These are phyloP conservation scores for Phylloporus sp. DNA, from an alignment of 768 basidiomycete genomes.

Conservation along the genomic window DNA sequence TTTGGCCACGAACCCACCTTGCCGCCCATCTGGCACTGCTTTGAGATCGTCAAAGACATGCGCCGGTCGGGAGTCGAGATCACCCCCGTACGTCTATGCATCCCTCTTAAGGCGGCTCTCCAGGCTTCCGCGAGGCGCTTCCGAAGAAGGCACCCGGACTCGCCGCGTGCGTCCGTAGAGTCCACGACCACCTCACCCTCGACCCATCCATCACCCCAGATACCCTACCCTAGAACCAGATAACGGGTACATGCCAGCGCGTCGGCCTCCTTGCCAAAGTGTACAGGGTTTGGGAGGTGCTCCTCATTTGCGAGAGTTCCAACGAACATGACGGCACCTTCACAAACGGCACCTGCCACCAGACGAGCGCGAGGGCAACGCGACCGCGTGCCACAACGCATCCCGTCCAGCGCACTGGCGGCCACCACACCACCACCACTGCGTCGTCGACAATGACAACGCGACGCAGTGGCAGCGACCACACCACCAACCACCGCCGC, in stretches of 20 bases:
- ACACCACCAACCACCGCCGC: too few species aligned
- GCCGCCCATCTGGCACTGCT: conserved; percentile 51
- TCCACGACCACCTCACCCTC: conserved; percentile 73
- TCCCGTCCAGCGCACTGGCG: too few species aligned
- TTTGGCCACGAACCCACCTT: conserved; percentile 38
- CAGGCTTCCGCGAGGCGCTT: conserved; percentile 34
- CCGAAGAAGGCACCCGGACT: conserved; percentile 30
- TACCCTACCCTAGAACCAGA: conserved; percentile 65
- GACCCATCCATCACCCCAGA: conserved; percentile 76
- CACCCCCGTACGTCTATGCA: conserved; percentile 58
- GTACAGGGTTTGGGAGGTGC: conserved; percentile 74
- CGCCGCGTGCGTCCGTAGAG: conserved; percentile 49
- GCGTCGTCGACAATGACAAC: too few species aligned
- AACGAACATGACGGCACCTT: too few species aligned
- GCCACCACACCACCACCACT: too few species aligned
- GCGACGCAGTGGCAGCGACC: too few species aligned
- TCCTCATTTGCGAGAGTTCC: conserved; percentile 55
- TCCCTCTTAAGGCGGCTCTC: conserved; percentile 58
- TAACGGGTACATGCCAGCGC: conserved; percentile 89
- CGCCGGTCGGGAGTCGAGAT: conserved; percentile 54
- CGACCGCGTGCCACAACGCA: too few species aligned
- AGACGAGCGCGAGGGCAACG: too few species aligned
- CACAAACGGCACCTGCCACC: too few species aligned
- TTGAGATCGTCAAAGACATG: conserved; percentile 81
- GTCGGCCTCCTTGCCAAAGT: conserved; percentile 66